A percentile compares a stretch with the other conserved stretches of the same genome.
Conservation (phyloP, 129 eudicot species). For the Helichrysum umbraculigerum region DNA sequence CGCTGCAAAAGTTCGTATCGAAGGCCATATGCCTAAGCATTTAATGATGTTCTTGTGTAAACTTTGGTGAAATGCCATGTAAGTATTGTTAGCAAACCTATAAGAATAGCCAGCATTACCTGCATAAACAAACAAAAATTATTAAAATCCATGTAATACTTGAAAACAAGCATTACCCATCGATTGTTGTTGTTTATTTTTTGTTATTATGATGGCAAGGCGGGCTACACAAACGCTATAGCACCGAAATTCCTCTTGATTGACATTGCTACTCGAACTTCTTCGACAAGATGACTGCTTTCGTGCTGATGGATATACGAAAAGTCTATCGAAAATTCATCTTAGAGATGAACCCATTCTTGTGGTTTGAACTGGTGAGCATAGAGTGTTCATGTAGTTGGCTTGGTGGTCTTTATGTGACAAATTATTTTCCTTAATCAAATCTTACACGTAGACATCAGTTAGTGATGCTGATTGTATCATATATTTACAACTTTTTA, state of each 20-base stretch:
- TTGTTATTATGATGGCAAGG: slow-evolving; percentile 85
- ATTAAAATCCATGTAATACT: not conserved
- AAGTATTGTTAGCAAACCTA: slow-evolving; percentile 82
- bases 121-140: slow-evolving; percentile 46
- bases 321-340: slow-evolving; percentile 28
- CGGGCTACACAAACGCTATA: slow-evolving; percentile 90
- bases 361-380: slow-evolving; percentile 35
- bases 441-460: slow-evolving; percentile 7
- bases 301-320: slow-evolving; percentile 34
- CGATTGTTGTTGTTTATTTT: not conserved
- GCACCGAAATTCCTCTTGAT: slow-evolving; percentile 57
- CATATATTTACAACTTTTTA: not conserved
- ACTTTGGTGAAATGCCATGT: slow-evolving; percentile 96
- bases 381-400: slow-evolving; percentile 27
- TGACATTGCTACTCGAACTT: slow-evolving; percentile 43
- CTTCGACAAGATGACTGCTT: slow-evolving; percentile 35
- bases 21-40: slow-evolving; percentile 78
- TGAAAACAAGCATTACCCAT: not conserved
- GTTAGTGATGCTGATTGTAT: not conserved
- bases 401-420: slow-evolving; percentile 21
- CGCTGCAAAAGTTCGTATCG: slow-evolving; percentile 88
- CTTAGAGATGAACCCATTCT: slow-evolving; percentile 42
- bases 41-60: slow-evolving; percentile 75
- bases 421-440: slow-evolving; percentile 19
- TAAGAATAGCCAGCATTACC: slow-evolving; percentile 85